Base-by-base conservation (phyloP, 2,329 filamentous ascomycete genomes). In the Aspergillus ustus region DNA sequence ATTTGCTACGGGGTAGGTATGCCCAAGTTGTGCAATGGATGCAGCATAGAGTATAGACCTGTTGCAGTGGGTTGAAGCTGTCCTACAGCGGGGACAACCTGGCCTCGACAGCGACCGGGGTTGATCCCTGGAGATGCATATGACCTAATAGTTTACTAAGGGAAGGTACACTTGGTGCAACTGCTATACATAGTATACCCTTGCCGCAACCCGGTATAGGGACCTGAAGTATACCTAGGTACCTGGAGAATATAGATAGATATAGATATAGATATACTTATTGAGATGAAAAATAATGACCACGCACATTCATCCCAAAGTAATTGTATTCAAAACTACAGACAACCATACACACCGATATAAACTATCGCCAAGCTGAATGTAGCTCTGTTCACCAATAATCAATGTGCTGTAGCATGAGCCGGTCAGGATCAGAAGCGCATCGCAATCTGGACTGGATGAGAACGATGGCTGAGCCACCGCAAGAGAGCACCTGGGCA, bases 1-100 rank as follows among this genome's bases (percentile, higher is more conserved):
- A 52, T 79, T 75, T 60, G 76, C 77, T 6, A 73, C 69, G 20
- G 66, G 69, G 17, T 70, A 73, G 54, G 63, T 56, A 51, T 49
- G 29, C 50, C 53, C 50, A 34, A 46, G 57, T 40, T 49, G 52
- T 40, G 50, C 40, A 48, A 53, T 34, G 44, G 15, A 48, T 51
- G 19, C 20, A 57, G 46, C 28, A 46, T 56, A 55, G 19, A 40
- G 25, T 28, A 34, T 19, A 29, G 31, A 34, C 52, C 37, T 52
- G 46, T 49, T 28, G 28, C 50, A 40, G 55, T 52, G 48, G 25
- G 48, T 19, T 52, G 48, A 29, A 50, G 22, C n/a, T 50, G 55
- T 52, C 48, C 37, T 58, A 58, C 55, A 13, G 48, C 20, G 17
- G 31, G 31, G 45, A 50, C 31, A 34, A 49, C 44, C 54, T 49